A percentile compares a stretch with the other conserved stretches of the same genome.
Conservation (phyloP, 352 stramenopile species). For the Phytophthora sp. region DNA sequence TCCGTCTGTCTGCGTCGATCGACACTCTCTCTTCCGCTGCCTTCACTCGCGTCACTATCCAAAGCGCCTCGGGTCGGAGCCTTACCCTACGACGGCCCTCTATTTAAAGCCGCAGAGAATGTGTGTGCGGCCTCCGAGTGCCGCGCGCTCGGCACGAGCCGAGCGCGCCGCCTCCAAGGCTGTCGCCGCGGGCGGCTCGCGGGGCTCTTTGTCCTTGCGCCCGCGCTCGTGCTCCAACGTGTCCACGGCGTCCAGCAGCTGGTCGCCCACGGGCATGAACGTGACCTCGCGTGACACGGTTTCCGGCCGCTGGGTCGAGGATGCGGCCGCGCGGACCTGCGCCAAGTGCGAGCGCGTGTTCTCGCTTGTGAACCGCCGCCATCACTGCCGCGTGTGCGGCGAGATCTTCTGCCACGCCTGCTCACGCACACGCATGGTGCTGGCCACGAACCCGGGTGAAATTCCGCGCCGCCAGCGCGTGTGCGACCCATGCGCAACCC, state of each 20-base stretch:
- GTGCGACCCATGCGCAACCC: conserved; percentile 67
- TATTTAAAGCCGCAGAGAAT: conserved; percentile 39
- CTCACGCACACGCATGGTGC: conserved; percentile 80
- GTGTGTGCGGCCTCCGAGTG: conserved; percentile 50
- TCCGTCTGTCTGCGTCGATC: not conserved
- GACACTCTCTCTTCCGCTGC: conserved; percentile 16
- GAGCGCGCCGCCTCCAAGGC: conserved; percentile 35
- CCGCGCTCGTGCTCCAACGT: conserved; percentile 68
- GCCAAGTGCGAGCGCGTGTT: conserved; percentile 74
- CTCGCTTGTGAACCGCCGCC: conserved; percentile 76
- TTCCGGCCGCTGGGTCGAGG: conserved; percentile 74
- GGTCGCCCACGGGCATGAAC: conserved; percentile 55
- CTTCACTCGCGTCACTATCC: conserved; percentile 33
- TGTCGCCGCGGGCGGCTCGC: conserved; percentile 4
- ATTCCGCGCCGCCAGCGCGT: conserved; percentile 76
- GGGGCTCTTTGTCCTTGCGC: conserved; percentile 26
- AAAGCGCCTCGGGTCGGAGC: conserved; percentile 23
- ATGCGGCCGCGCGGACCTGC: conserved; percentile 57
- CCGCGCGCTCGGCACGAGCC: conserved; percentile 36
- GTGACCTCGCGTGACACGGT: conserved; percentile 58
- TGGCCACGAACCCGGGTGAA: conserved; percentile 70
- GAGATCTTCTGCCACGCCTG: conserved; percentile 86
- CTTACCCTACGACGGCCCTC: not conserved
- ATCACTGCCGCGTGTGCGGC: conserved; percentile 85
- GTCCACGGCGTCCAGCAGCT: conserved; percentile 72